Evolutionary conservation across 1,139 yeast species (phyloP).

Genomic region (Diutina sp.): DNA sequence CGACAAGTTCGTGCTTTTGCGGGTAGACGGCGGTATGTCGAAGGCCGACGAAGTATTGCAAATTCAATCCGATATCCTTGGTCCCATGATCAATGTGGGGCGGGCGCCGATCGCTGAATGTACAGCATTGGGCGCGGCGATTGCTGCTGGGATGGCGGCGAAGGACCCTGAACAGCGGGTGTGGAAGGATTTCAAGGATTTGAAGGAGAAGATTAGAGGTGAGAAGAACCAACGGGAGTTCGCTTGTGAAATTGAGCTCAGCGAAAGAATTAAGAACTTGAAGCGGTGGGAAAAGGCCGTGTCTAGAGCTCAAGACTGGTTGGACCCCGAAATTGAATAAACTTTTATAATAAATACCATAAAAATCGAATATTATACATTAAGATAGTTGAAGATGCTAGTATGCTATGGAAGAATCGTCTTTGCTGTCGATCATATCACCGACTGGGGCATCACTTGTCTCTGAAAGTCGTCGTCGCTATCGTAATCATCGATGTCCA

Average conservation of each 20-base stretch:
- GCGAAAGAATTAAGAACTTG: constrained; percentile 55
- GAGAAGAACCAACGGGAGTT: constrained; percentile 27
- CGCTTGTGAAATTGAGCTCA: constrained; percentile 16
- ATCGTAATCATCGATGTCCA: constrained; percentile 17
- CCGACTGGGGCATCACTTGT: not conserved
- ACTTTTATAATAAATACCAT: constrained; percentile 8
- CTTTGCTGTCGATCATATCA: not conserved
- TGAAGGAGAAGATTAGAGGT: constrained; percentile 20
- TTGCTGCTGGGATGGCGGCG: constrained; percentile 79
- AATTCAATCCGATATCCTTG: constrained; percentile 84
- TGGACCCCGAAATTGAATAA: constrained; percentile 21
- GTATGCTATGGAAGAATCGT: not conserved
- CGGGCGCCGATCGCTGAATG: constrained; percentile 81
- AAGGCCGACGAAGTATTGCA: constrained; percentile 87
- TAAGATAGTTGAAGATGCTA: not conserved
- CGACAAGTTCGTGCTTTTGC: constrained; percentile 40
- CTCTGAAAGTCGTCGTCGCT: not conserved
- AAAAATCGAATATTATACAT: not conserved
- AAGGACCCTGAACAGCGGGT: constrained; percentile 45
- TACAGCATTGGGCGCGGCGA: constrained; percentile 93
- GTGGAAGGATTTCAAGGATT: constrained; percentile 71
- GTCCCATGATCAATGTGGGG: constrained; percentile 73
- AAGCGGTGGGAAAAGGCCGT: constrained; percentile 75
- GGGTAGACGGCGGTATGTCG: constrained; percentile 96
- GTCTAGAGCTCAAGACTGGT: constrained; percentile 70